These are phyloP conservation scores for Pyrus pyrifolia DNA, from an alignment of 306 rosid genomes.

Conservation along the genomic window DNA sequence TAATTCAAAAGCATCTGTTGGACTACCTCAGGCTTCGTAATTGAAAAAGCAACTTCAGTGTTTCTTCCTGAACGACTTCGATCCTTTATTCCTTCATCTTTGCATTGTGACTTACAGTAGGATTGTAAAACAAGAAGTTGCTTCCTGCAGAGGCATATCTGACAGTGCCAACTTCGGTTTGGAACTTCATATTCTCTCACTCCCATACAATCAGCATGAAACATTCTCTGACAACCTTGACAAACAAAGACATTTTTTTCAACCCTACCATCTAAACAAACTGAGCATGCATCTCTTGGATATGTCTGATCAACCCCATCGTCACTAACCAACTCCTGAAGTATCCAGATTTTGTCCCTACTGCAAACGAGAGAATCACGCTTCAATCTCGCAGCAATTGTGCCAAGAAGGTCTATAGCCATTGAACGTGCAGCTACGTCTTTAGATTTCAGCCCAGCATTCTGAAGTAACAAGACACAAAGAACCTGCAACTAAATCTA, in stretches of 20 bases:
- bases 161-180: conserved; percentile 74
- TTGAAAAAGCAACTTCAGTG: conserved; percentile 29
- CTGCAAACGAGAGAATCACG: conserved; percentile 78
- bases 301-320: conserved; percentile 32
- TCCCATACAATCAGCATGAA: conserved; percentile 86
- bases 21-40: conserved; percentile 60
- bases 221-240: conserved; percentile 70
- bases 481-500: conserved; percentile 70
- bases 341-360: conserved; percentile 71
- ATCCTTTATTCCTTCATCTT: conserved; percentile 45
- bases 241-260: conserved; percentile 48
- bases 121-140: conserved; percentile 80
- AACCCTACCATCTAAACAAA: conserved; percentile 61
- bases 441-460: conserved; percentile 88
- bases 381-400: conserved; percentile 98
- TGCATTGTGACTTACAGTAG: conserved; percentile 67
- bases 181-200: conserved; percentile 68
- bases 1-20: conserved; percentile 91
- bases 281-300: conserved; percentile 62
- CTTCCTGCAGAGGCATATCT: conserved; percentile 69
- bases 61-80: conserved; percentile 31
- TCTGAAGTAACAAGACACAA: conserved; percentile 79
- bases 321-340: conserved; percentile 49
- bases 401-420: conserved; percentile 98
- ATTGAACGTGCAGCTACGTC: conserved; percentile 72